phyloP scores from a whole-genome alignment of 1,284 basidiomycete species.

The Trichosporon sp. region DNA sequence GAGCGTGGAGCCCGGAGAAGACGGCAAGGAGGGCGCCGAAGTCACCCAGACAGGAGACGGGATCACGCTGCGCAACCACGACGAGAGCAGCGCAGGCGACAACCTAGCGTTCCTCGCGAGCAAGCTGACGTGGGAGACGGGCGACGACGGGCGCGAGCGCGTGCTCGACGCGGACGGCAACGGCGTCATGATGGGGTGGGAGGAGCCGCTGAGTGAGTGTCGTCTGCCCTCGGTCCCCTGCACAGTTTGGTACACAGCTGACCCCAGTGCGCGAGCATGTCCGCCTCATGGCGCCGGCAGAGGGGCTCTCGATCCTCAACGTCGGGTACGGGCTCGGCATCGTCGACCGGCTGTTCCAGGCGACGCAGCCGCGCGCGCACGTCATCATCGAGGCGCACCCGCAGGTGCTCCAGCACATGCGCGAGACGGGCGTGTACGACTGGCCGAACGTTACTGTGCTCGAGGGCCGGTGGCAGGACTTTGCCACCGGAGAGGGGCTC shows the following conservation, averaged over 20 bases:
- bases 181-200: constrained; percentile 95
- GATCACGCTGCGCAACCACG: constrained; percentile 50
- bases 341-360: constrained; percentile 79
- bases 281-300: constrained; percentile 55
- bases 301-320: constrained; percentile 71
- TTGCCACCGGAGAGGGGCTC: constrained; percentile 52
- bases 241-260: constrained; percentile 18
- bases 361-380: constrained; percentile 58
- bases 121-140: constrained; percentile 64
- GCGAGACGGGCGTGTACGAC: constrained; percentile 67
- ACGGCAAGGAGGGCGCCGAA: constrained; percentile 11
- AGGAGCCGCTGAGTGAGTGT: constrained; percentile 65
- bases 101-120: constrained; percentile 71
- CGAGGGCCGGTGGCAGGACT: constrained; percentile 89
- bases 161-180: constrained; percentile 59
- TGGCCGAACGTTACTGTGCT: constrained; percentile 72
- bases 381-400: constrained; percentile 94
- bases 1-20: neutral
- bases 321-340: constrained; percentile 94
- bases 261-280: constrained; percentile 52
- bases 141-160: constrained; percentile 69
- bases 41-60: constrained; percentile 8
- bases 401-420: constrained; percentile 78
- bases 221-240: constrained; percentile 4
- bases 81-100: constrained; percentile 66